A percentile compares a stretch with the other conserved stretches of the same genome.
Conservation (phyloP, 1,284 basidiomycete species). For the Ustilago bromivora region DNA sequence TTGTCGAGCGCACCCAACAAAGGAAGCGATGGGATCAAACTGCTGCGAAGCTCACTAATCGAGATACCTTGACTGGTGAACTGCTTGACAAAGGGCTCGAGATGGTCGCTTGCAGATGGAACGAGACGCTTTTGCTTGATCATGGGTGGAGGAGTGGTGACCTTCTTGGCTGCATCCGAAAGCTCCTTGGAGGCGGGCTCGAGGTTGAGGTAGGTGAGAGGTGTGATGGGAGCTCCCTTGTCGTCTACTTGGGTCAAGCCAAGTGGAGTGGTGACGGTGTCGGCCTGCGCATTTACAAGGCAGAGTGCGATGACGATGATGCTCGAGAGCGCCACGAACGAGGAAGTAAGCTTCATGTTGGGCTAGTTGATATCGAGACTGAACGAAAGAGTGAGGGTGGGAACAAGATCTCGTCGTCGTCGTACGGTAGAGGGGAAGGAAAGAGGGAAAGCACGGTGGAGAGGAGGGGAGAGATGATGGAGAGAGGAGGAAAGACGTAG, state of each 20-base stretch:
- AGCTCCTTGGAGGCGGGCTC: conserved; percentile 37
- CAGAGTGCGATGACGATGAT: conserved; percentile 38
- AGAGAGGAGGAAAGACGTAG: not conserved
- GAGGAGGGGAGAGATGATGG: conserved; percentile 17
- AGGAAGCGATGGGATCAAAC: conserved; percentile 30
- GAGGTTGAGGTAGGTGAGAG: conserved; percentile 46
- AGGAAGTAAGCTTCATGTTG: conserved; percentile 44
- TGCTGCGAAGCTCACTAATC: conserved; percentile 26
- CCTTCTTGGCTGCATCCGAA: conserved; percentile 34
- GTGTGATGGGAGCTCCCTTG: conserved; percentile 36
- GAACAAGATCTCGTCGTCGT: not conserved
- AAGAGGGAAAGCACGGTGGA: conserved; percentile 1
- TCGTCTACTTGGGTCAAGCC: conserved; percentile 46
- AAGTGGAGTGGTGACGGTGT: conserved; percentile 33
- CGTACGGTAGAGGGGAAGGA: not conserved
- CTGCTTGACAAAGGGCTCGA: conserved; percentile 26
- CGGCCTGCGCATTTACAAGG: conserved; percentile 41
- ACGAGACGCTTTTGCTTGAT: conserved; percentile 31
- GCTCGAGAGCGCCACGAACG: conserved; percentile 38
- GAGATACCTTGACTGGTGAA: conserved; percentile 33
- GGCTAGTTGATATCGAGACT: conserved; percentile 6
- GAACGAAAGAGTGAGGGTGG: conserved; percentile 34
- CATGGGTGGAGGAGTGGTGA: conserved; percentile 42
- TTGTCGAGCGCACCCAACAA: conserved; percentile 42
- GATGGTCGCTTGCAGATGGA: conserved; percentile 1